A percentile compares a stretch with the other conserved stretches of the same genome.
Evolutionary conservation across 805 yeast species (phyloP).

Genomic region (Saccharomyces jurei): DNA sequence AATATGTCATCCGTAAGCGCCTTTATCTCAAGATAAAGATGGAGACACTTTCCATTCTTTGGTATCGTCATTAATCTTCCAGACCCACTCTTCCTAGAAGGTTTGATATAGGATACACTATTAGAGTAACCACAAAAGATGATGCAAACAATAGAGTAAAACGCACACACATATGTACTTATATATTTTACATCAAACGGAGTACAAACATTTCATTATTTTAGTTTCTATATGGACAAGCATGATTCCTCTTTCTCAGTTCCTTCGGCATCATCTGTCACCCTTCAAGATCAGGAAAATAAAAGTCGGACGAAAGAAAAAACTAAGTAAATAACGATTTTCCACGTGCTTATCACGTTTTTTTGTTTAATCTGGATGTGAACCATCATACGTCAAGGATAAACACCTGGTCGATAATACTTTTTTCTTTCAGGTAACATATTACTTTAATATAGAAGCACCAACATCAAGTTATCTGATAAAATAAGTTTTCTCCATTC

Average conservation of each 20-base stretch:
- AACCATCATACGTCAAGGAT: not conserved
- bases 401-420: not conserved
- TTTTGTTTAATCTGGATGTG: not conserved
- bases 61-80: not conserved
- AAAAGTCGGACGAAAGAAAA: not conserved
- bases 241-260: not conserved
- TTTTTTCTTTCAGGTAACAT: not conserved
- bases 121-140: not conserved
- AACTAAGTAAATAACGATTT: slow-evolving; percentile 1
- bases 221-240: not conserved
- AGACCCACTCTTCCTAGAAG: not conserved
- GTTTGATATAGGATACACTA: not conserved
- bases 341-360: slow-evolving; percentile 31
- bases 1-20: slow-evolving; percentile 13
- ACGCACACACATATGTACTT: not conserved
- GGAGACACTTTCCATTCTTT: slow-evolving; percentile 1
- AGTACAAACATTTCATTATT: not conserved
- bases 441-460: not conserved
- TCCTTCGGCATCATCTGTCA: not conserved
- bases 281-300: not conserved
- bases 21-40: slow-evolving; percentile 6
- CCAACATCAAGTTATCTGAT: not conserved
- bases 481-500: not conserved
- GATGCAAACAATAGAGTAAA: not conserved
- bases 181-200: not conserved